phyloP scores from a whole-genome alignment of 1,139 yeast species.

The Suhomyces anneliseae region DNA sequence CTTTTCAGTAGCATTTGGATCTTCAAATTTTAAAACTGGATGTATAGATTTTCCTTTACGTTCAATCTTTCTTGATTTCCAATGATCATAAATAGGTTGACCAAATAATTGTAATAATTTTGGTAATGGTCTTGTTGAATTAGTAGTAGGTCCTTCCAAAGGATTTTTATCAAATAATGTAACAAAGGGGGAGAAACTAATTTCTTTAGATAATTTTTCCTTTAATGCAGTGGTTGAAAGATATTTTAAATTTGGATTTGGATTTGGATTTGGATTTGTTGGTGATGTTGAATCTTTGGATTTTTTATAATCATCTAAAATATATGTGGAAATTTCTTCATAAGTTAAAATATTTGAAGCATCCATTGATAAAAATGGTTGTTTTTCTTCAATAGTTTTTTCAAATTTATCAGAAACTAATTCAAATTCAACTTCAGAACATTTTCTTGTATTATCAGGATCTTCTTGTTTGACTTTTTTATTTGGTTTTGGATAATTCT shows the following conservation, averaged over 20 bases:
- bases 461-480: conserved; percentile 19
- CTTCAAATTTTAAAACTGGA: conserved; percentile 82
- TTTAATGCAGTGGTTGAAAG: conserved; percentile 39
- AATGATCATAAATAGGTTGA: conserved; percentile 69
- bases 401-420: conserved; percentile 74
- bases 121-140: conserved; percentile 44
- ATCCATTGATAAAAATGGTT: conserved; percentile 85
- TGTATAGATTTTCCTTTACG: conserved; percentile 70
- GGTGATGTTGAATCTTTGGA: conserved; percentile 27
- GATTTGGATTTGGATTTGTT: conserved; percentile 6
- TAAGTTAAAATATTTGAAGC: conserved; percentile 72
- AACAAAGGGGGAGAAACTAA: conserved; percentile 40
- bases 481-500: conserved; percentile 26
- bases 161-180: conserved; percentile 54
- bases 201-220: conserved; percentile 41
- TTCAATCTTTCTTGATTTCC: conserved; percentile 72
- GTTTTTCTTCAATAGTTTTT: conserved; percentile 69
- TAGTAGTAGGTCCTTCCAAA: conserved; percentile 21
- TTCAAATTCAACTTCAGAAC: conserved; percentile 87
- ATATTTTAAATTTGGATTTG: conserved; percentile 31
- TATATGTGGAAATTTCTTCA: conserved; percentile 61
- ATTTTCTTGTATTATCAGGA: conserved; percentile 23
- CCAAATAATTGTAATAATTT: conserved; percentile 67
- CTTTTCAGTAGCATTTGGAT: conserved; percentile 70
- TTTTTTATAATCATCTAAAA: conserved; percentile 37